Evolutionary conservation across 306 rosid genomes (phyloP), one percentile per base, ranked within the genome.

Genomic region (Lablab purpureus): DNA sequence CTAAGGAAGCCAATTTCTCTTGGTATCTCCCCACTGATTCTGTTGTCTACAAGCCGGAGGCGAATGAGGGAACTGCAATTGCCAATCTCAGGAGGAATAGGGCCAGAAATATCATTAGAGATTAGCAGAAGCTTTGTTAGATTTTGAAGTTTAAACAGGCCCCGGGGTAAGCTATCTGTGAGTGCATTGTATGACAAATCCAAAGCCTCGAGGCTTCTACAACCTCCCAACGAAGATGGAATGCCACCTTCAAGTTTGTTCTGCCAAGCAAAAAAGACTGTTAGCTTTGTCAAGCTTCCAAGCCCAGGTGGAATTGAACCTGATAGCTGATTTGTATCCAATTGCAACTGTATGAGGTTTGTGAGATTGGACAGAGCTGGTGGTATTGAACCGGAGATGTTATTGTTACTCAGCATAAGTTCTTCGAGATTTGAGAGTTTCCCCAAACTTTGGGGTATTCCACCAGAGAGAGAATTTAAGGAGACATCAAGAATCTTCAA

Each of bases 351-450:
- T 28, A 89, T 17, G 7, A 94, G 91, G 17, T 85, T 89, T 34
- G 88, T 77, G 6, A 94, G 93, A 75, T 85, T 89, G 63, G 90
- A 87, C 69, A 91, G 75, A 32, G 71, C 64, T 2, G 88, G 76
- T 2, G 98, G 97, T 82, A 94, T 89, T 19, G 96, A 87, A 50
- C 98, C 92, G 32, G 97, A 90, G 34, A 94, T 69, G 67, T 94
- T 91, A 71, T 94, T 94, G 74, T 87, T 88, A 73, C 98, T 94
- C 21, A 94, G 84, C 97, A 94, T 91, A 67, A 94, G 91, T 83
- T 91, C 98, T 60, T 91, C 94, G 52, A 94, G 96, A 81, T 84
- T 72, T 10, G 88, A 81, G 32, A 94, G 89, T 58, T 77, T 55
- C 51, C 97, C 93, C 10, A 94, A 85, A 75, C 90, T 90, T 17